Evolutionary conservation across 2,329 filamentous ascomycete genomes (phyloP), one percentile per base, ranked within the genome.

Genomic region (Arthrobotrys sinensis): DNA sequence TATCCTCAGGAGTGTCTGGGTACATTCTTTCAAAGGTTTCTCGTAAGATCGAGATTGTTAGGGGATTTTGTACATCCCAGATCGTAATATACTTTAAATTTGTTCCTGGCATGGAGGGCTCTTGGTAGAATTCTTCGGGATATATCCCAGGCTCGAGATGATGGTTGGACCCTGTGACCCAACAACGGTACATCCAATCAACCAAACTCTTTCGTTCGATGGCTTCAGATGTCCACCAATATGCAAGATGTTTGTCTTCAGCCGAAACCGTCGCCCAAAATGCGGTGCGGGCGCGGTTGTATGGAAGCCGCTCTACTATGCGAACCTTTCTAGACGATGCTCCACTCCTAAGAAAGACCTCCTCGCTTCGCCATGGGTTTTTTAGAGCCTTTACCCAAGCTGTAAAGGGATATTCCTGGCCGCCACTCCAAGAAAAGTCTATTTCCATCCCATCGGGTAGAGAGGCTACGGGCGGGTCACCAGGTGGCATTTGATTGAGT

Each of bases 401-500:
- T 4, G 38, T 4, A 11, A 70, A 70, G 3, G 55, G 53, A 43
- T 70, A 70, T 63, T 21, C 38, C 34, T 70, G 55, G 1, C 67
- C 67, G 11, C 67, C 67, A 19, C 36, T 53, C 67, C 67, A 70
- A 4, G 66, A 60, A 60, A 48, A 38, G 4, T 70, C 55, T 4
- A 70, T 63, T 8, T 24, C 34, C 19, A 55, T 16, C 1, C 36
- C 8, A 19, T 36, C 12, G 10, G 14, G 34, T 11, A n/a, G 19
- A 32, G 19, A n/a, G 12, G 24, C 11, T n/a, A 36, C 2, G 2
- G 50, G 24, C 6, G 3, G 7, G 14, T 55, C 52, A 1, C 7
- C 19, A 11, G 1, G 4, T 7, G 19, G 28, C 16, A 36, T 21
- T 19, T 19, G 4, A 3, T 36, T n/a, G 10, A 19, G 16, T 2